Percentiles rank a stretch among this genome's conserved stretches.
Conservation (phyloP, 2,329 filamentous ascomycete species). For the Ceratocystis cubensis region DNA sequence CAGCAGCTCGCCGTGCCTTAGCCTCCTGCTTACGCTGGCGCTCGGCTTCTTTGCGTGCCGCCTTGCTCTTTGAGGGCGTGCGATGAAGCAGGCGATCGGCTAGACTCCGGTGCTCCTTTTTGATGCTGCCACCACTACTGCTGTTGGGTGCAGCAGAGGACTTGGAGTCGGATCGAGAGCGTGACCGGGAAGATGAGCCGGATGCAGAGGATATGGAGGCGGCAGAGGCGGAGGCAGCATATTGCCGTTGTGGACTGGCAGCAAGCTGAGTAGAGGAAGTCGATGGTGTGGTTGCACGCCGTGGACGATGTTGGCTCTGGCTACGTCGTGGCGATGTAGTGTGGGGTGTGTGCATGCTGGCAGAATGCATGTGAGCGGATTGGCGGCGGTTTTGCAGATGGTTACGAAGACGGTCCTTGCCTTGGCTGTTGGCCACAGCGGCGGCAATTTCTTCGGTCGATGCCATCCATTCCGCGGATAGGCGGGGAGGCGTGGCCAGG, state of each 20-base stretch:
- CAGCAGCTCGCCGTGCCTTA: slow-evolving; percentile 39
- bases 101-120: slow-evolving; percentile 14
- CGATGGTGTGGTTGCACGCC: not conserved
- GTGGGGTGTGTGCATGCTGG: not conserved
- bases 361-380: not conserved
- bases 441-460: slow-evolving; percentile 18
- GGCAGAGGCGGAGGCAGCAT: not conserved
- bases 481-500: not conserved
- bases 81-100: slow-evolving; percentile 13
- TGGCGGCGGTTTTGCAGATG: not conserved
- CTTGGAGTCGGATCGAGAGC: not conserved
- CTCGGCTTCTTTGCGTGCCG: slow-evolving; percentile 12
- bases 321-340: not conserved
- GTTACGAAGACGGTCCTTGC: not conserved
- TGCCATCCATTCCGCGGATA: slow-evolving; percentile 14
- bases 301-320: not conserved
- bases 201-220: not conserved
- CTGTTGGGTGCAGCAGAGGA: not conserved
- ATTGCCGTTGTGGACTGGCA: not conserved
- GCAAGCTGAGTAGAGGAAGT: not conserved
- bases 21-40: slow-evolving; percentile 28
- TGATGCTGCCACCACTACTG: not conserved
- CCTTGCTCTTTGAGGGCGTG: slow-evolving; percentile 4
- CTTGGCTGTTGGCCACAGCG: not conserved
- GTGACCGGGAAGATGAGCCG: not conserved